A percentile compares a stretch with the other conserved stretches of the same genome.
These are phyloP conservation scores for Delonix regia DNA, from an alignment of 306 rosid species.

Conservation along the genomic window DNA sequence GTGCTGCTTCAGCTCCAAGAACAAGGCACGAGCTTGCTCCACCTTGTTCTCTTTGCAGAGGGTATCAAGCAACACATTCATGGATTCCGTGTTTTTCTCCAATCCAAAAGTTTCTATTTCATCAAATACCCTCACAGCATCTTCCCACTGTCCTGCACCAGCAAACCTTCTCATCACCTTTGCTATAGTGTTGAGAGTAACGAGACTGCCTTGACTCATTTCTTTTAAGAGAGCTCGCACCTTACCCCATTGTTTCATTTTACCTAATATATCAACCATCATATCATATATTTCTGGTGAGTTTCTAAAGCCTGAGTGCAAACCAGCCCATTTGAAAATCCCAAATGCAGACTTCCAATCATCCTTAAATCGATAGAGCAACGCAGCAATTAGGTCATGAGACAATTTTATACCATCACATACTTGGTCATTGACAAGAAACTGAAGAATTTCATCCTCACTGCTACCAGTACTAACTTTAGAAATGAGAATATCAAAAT, in stretches of 20 bases:
- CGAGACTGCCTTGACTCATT: slow-evolving; percentile 47
- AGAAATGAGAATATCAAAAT: slow-evolving; percentile 55
- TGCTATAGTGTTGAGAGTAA: slow-evolving; percentile 59
- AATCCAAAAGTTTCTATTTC: slow-evolving; percentile 63
- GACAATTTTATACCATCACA: slow-evolving; percentile 52
- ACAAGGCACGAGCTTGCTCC: slow-evolving; percentile 66
- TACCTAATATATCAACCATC: slow-evolving; percentile 79
- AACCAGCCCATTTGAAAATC: slow-evolving; percentile 76
- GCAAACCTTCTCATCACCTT: slow-evolving; percentile 80
- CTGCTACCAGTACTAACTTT: slow-evolving; percentile 52
- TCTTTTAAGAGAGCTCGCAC: slow-evolving; percentile 56
- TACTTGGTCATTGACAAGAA: slow-evolving; percentile 51
- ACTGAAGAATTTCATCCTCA: slow-evolving; percentile 59
- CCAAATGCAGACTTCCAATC: slow-evolving; percentile 92
- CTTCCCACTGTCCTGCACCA: slow-evolving; percentile 84
- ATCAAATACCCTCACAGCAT: slow-evolving; percentile 74
- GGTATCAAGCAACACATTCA: slow-evolving; percentile 88
- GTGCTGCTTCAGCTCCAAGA: slow-evolving; percentile 66
- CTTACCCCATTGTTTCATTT: slow-evolving; percentile 70
- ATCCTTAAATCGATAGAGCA: slow-evolving; percentile 72
- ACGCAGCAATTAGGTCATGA: slow-evolving; percentile 42
- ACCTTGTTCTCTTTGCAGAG: slow-evolving; percentile 81
- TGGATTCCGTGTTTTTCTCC: slow-evolving; percentile 72
- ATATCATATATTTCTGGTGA: slow-evolving; percentile 59
- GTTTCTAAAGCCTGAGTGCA: slow-evolving; percentile 48